phyloP scores from a whole-genome alignment of 768 basidiomycete species.

The Cantharellus anzutake region DNA sequence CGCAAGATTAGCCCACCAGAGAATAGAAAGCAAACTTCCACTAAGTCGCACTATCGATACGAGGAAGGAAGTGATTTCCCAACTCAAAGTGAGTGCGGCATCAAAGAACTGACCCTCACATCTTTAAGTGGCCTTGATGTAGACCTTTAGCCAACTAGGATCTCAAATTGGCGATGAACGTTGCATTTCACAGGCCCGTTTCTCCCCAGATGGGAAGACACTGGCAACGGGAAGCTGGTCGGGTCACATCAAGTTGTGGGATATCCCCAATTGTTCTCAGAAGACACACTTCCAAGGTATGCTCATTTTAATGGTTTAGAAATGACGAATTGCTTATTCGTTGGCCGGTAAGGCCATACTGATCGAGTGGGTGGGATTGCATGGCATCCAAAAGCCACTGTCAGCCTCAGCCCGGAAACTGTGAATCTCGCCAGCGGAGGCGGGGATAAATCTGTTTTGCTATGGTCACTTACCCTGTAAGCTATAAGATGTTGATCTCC shows the following conservation, averaged over 20 bases:
- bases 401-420: slow-evolving; percentile 36
- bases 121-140: background rate
- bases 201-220: slow-evolving; percentile 76
- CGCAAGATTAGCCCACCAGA: slow-evolving; percentile 83
- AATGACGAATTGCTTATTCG: slow-evolving; percentile 1
- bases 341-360: slow-evolving; percentile 39
- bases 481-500: slow-evolving; percentile 10
- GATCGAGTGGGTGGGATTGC: slow-evolving; percentile 91
- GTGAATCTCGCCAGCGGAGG: slow-evolving; percentile 86
- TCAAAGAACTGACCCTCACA: background rate
- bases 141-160: slow-evolving; percentile 85
- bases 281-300: slow-evolving; percentile 56
- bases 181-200: slow-evolving; percentile 83
- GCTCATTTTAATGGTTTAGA: background rate
- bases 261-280: slow-evolving; percentile 75
- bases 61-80: slow-evolving; percentile 72
- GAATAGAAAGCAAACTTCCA: slow-evolving; percentile 71
- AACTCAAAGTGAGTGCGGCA: slow-evolving; percentile 54
- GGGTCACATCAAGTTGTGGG: slow-evolving; percentile 88
- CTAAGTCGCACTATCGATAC: slow-evolving; percentile 80
- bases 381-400: slow-evolving; percentile 90
- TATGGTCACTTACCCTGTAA: slow-evolving; percentile 80
- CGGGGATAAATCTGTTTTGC: slow-evolving; percentile 64
- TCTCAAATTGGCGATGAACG: slow-evolving; percentile 97
- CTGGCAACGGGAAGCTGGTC: slow-evolving; percentile 95